phyloP scores from a whole-genome alignment of 73 alveolate genomes.

The Symbiodinium natans region DNA sequence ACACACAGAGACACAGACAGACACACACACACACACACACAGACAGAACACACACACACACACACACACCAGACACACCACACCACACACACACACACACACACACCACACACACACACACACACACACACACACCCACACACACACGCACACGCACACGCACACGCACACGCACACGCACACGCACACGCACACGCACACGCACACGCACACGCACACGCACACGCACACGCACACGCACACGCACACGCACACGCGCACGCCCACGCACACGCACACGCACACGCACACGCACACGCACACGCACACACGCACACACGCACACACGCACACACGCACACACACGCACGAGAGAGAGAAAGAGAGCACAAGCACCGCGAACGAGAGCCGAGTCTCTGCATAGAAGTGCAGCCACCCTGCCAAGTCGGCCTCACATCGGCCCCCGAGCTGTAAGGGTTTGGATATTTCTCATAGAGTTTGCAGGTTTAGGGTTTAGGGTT shows the following conservation, averaged over 20 bases:
- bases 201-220: background rate
- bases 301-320: background rate
- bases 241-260: background rate
- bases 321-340: conserved; percentile 3
- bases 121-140: conserved; percentile 1
- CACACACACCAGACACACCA: background rate
- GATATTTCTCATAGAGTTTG: too few species aligned
- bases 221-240: background rate
- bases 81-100: background rate
- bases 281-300: conserved; percentile 4
- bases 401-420: background rate
- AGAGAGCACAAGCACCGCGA: too few species aligned
- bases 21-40: conserved; percentile 19
- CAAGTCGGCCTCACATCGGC: background rate
- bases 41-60: conserved; percentile 6
- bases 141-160: conserved; percentile 9
- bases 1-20: conserved; percentile 25
- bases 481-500: too few species aligned
- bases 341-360: too few species aligned
- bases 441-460: too few species aligned
- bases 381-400: background rate
- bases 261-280: background rate
- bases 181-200: conserved; percentile 10
- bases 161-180: conserved; percentile 5
- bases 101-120: conserved; percentile 5